Base-by-base conservation (phyloP, 257 asterid species). In the Salvia miltiorrhiza region DNA sequence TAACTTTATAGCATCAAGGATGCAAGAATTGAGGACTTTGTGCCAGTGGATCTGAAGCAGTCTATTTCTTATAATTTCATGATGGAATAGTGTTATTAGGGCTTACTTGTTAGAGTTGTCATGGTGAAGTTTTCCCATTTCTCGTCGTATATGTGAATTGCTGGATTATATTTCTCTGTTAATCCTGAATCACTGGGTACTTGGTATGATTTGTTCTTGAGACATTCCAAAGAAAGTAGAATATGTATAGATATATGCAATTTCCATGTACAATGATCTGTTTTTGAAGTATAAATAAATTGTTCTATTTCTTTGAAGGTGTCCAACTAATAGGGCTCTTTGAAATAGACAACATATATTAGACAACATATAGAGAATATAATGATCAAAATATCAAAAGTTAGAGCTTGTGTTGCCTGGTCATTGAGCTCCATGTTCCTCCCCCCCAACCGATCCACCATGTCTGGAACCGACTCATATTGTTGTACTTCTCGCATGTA, bases 361-460 rank as follows among this genome's bases (percentile, higher is more conserved):
- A 86, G 81, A 70, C 92, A 87, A 63, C 89, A 85, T 41, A 92
- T 62, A 12, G 98, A 84, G 76, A 90, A 87, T 60, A 85, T 17
- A 58, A 90, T 80, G 73, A 82, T 55, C 59, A 93, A 69, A 64
- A 88, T 76, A 84, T 93, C 96, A 12, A 90, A 92, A 55, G 93
- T 88, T 67, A 92, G 91, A 41, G 96, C 97, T 71, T 92, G 87
- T 72, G 87, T 86, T 43, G 97, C 97, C 72, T 90, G 96, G 76
- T 78, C 87, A 61, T 71, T 86, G 63, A 90, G 87, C 75, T 88
- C 95, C 96, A 92, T 74, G 79, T 90, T 92, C 79, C 85, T 85
- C 66, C 96, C 97, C 23, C 95, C 95, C 26, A 92, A 87, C 16
- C 97, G 84, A 65, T 92, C 98, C 77, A 92, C 95, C 90, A 79